Base-by-base conservation (phyloP, 768 basidiomycete genomes). In the Boletus rubroflammeus region DNA sequence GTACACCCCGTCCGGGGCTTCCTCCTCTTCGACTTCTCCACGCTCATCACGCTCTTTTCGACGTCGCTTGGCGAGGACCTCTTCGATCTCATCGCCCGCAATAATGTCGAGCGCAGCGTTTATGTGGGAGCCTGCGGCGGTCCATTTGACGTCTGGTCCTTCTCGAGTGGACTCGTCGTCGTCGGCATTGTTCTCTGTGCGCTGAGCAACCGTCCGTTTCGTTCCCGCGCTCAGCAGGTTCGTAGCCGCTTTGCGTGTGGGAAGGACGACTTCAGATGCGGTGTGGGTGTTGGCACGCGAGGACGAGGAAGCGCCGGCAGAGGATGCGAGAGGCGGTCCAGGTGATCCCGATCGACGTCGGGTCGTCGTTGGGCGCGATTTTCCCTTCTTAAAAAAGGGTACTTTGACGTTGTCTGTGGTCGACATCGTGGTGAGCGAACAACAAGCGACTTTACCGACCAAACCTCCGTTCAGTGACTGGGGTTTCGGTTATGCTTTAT, bases 321-420 rank as follows among this genome's bases (percentile, higher is more conserved):
- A 43, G 13, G 60, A 55, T 6, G 54, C 58, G 2, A 64, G 60
- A 4, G 77, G 60, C n/a, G 88, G 87, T 0, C 32, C 51, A 47
- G 58, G 61, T 26, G 87, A 90, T 6, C 75, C 65, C 3, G 90
- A 91, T 25, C 93, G 81, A 63, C 88, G 87, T 35, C 95, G 82
- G 3, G 80, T 70, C 0, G 88, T 89, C 4, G 84, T 78, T 2
- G 93, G 93, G 1, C 93, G 80, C 3, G 85, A 78, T 61, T 86
- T 88, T 38, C 88, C 85, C 66, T 87, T 90, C 74, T 89, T 96
- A 75, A 96, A 92, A 74, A 97, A 94, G 3, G 91, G 85, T 0
- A 96, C 91, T 44, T 78, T 82, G 14, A 79, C 63, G 48, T 72
- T 57, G 47, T 69, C 65, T 25, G 58, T 46, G 45, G 72, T 58